Base-by-base conservation (phyloP, 225 moss, liverwort and hornwort genomes). In the Climacium dendroides region DNA sequence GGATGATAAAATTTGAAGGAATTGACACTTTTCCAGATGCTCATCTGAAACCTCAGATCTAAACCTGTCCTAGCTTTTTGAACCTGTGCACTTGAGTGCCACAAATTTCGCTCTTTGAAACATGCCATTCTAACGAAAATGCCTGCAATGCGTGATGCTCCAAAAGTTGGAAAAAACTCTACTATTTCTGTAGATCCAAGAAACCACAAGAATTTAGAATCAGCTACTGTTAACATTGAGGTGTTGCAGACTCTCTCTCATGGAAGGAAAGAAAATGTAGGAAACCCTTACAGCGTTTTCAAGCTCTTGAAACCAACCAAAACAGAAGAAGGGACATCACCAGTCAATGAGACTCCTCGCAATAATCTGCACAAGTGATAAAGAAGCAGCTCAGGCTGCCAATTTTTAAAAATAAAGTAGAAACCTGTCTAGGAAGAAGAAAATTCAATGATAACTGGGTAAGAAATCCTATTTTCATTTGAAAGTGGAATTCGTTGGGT, bases 221-320 rank as follows among this genome's bases (percentile, higher is more conserved):
- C 23, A 71, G n/a, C 23, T 28, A 85, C 10, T 53, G 9, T 15
- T 37, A 19, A 41, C 59, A 41, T 25, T 50, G 18, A 34, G 41
- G 11, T 47, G 13, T 35, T 37, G 39, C 30, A 48, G 34, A 65
- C 20, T 78, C 9, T n/a, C n/a, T 10, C 17, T 50, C 8, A 87
- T 52, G 47, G 5, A 67, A 30, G 55, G 34, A 70, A 70, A 8
- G 81, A 24, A 81, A 61, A 34, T 20, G 14, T 35, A 8, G 22
- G 26, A 37, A 53, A 20, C 53, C 58, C 89, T 85, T 82, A 91
- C 87, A 89, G 43, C 6, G 62, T 87, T 29, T 66, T 19, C 85
- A 91, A 89, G 89, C 43, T 82, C 71, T 85, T 71, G 52, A 89
- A 89, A 20, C n/a, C 65, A 30, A 39, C 78, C 41, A 91, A 65